A percentile compares a stretch with the other conserved stretches of the same genome.
These are phyloP conservation scores for Eucalyptus sp. DNA, from an alignment of 345 rosid species.

Conservation along the genomic window DNA sequence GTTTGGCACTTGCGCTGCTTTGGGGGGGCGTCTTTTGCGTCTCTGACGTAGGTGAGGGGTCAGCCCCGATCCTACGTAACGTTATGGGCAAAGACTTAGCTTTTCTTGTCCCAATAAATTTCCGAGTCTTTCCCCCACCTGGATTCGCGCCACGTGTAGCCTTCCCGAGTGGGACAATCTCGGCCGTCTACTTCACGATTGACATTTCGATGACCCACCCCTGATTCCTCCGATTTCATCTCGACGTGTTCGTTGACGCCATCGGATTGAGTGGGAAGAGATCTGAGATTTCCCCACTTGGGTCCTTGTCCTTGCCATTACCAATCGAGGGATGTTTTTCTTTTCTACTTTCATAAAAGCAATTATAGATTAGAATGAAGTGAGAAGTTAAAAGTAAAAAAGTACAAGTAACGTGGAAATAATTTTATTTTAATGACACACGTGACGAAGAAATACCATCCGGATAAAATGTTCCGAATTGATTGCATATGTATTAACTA, in stretches of 20 bases:
- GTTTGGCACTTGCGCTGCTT: slow-evolving; percentile 39
- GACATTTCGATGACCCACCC: background rate
- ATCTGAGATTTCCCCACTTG: background rate
- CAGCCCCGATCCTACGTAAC: slow-evolving; percentile 3
- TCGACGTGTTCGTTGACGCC: background rate
- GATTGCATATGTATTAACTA: background rate
- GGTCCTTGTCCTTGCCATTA: background rate
- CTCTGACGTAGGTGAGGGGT: slow-evolving; percentile 13
- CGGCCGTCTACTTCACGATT: background rate
- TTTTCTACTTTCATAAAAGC: background rate
- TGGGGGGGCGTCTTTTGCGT: slow-evolving; percentile 14
- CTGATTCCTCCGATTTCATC: background rate
- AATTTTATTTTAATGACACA: background rate
- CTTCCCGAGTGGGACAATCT: background rate
- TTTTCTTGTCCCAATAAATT: background rate
- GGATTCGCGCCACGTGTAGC: background rate
- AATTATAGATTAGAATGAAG: background rate
- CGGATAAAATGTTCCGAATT: rapidly evolving
- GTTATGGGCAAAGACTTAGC: background rate
- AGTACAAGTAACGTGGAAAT: background rate
- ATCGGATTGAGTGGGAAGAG: background rate
- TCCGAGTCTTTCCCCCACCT: background rate
- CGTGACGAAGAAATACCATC: background rate
- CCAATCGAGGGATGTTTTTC: background rate
- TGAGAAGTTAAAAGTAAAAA: background rate